Evolutionary conservation across 2,329 filamentous ascomycete species (phyloP), one percentile per base, ranked within the genome.

Genomic region (Raffaelea albimanens): DNA sequence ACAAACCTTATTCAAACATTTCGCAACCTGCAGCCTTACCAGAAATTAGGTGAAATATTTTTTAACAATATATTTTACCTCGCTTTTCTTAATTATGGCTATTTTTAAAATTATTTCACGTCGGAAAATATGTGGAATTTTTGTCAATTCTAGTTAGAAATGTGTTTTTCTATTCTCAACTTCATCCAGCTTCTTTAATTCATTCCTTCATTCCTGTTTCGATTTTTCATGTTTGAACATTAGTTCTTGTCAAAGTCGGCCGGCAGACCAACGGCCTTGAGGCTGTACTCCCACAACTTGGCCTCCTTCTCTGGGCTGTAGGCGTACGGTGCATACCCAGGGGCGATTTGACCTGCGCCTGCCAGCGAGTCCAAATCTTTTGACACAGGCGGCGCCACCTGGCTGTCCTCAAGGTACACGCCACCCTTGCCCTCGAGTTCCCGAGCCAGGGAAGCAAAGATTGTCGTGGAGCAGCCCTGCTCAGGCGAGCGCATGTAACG

Each of bases 401-500:
- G 56, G 52, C 66, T 69, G 53, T 71, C 58, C 43, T 63, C 61
- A 31, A 71, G 52, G 55, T 68, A 72, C 48, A 58, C 57, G 13
- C 67, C 68, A 20, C 67, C 69, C 50, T 61, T 67, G 23, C 58
- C 63, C 53, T 68, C 63, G 52, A 63, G 67, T 40, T 64, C 63
- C 47, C 58, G 60, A 4, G 53, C 56, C 14, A 70, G 48, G 4
- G 65, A 67, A 0, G 64, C 67, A 54, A 60, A 68, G 5, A 69
- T 59, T 5, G 60, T 62, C 18, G 69, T 70, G 5, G 69, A 65
- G 43, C 67, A 67, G 7, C 69, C 70, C 54, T 72, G 69, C 43
- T 59, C 63, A 2, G 61, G 40, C 50, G 49, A 59, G 56, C 66
- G 67, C 23, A 47, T 22, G 20, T 16, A 43, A 13, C 9, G 16